Base-by-base conservation (phyloP, 2,329 filamentous ascomycete genomes). In the Chaetoscypha palmicola region DNA sequence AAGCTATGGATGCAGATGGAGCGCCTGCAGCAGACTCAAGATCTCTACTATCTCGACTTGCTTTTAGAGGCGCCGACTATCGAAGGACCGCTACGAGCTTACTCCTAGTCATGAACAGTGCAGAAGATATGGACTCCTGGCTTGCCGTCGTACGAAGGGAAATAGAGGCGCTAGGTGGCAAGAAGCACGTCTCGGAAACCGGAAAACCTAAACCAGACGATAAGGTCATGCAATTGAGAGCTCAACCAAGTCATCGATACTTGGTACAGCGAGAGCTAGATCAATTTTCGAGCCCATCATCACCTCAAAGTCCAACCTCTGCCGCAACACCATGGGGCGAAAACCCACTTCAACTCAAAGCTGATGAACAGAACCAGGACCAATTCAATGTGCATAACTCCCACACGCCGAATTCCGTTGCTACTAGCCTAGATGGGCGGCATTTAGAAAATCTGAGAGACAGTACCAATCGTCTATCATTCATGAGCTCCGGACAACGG, bases 111-210 rank as follows among this genome's bases (percentile, higher is more conserved):
- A 80, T 90, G 50, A 78, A 87, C 41, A 78, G 68, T 48, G 79
- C 82, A 2, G 77, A 83, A 50, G 80, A 86, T 34, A 86, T 91
- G 83, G 81, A 88, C 47, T 66, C 69, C 33, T 92, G 86, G 86
- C 77, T 91, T 60, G 71, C 73, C 1, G 70, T 73, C 0, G 66
- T 91, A 22, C 75, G 86, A 30, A 73, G 73, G 43, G 80, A 86
- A 57, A 89, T 91, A 40, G 80, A 86, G 54, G 68, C 70, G 4
- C 64, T 86, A 5, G 83, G 83, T 21, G 84, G 84, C 14, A 82
- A 76, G 65, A 81, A 76, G 60, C 69, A 71, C 43, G 60, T 76
- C 19, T 75, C 77, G 0, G 79, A 83, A 57, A 80, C 74, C 3
- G 79, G 77, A 30, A 70, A 66, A 47, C 69, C 70, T 1, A 73